phyloP scores from a whole-genome alignment of 2,329 filamentous ascomycete species.

The Trichoderma semiorbis region DNA sequence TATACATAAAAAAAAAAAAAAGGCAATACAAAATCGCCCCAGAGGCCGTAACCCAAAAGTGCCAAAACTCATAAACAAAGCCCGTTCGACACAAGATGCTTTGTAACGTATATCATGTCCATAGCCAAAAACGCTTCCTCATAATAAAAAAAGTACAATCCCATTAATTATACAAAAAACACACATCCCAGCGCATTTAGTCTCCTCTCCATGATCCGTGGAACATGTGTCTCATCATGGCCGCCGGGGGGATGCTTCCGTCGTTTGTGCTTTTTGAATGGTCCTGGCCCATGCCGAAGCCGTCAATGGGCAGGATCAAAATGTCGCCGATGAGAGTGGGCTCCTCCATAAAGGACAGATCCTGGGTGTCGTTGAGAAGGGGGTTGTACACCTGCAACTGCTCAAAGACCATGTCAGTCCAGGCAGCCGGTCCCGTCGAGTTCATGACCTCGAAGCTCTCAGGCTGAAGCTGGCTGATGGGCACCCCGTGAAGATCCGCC shows the following conservation, averaged over 20 bases:
- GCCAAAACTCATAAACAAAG: background rate
- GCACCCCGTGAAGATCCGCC: background rate
- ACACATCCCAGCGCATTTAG: background rate
- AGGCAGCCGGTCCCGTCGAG: conserved; percentile 20
- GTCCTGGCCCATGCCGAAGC: conserved; percentile 29
- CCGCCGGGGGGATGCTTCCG: conserved; percentile 25
- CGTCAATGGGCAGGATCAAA: conserved; percentile 28
- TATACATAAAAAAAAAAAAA: background rate
- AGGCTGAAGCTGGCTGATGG: background rate
- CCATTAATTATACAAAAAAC: background rate
- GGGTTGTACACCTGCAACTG: conserved; percentile 18
- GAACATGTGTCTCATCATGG: conserved; percentile 29
- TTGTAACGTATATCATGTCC: background rate
- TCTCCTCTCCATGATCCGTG: conserved; percentile 20
- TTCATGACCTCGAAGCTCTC: conserved; percentile 19
- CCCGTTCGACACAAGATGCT: background rate
- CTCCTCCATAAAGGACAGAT: conserved; percentile 19
- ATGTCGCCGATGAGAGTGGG: conserved; percentile 23
- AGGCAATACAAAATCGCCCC: background rate
- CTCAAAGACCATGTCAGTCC: conserved; percentile 20
- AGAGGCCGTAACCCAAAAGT: background rate
- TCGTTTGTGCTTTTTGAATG: conserved; percentile 30
- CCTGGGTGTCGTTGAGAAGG: conserved; percentile 8
- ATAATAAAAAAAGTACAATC: background rate
- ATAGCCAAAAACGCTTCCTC: background rate